Evolutionary conservation across 1,139 yeast genomes (phyloP).

Genomic region (Pichia sp.): DNA sequence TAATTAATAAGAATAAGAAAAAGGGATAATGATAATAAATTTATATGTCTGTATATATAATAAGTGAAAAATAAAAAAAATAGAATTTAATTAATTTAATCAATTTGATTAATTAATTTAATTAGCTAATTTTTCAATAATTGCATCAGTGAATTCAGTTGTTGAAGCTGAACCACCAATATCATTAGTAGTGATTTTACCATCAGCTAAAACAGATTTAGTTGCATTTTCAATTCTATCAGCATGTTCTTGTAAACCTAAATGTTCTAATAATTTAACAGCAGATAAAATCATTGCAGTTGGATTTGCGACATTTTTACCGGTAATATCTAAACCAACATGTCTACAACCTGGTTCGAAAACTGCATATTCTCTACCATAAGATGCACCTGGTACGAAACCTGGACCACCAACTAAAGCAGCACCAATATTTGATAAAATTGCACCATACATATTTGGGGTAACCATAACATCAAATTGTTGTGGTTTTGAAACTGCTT

Average conservation of each 20-base stretch:
- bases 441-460: constrained; percentile 97
- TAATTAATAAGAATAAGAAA: not conserved
- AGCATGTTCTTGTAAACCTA: constrained; percentile 80
- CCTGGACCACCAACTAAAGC: constrained; percentile 99
- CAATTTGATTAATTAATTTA: too few species aligned
- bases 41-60: too few species aligned
- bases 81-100: not conserved
- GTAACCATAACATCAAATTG: constrained; percentile 97
- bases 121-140: constrained; percentile 50
- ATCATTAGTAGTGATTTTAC: constrained; percentile 72
- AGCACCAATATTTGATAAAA: constrained; percentile 96
- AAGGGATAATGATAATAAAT: too few species aligned
- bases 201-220: constrained; percentile 83
- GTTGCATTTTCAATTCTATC: constrained; percentile 85
- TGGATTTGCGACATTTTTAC: constrained; percentile 94
- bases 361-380: constrained; percentile 95
- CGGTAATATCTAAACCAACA: constrained; percentile 95
- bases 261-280: constrained; percentile 87
- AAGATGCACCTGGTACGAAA: constrained; percentile 96
- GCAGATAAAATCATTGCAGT: constrained; percentile 94
- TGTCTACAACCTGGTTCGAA: constrained; percentile 99
- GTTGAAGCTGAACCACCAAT: constrained; percentile 88
- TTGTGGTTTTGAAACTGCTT: constrained; percentile 96
- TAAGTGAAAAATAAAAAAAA: too few species aligned
- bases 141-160: constrained; percentile 88